phyloP scores from a whole-genome alignment of 1,139 yeast species.

The Yamadazyma epiphylla region DNA sequence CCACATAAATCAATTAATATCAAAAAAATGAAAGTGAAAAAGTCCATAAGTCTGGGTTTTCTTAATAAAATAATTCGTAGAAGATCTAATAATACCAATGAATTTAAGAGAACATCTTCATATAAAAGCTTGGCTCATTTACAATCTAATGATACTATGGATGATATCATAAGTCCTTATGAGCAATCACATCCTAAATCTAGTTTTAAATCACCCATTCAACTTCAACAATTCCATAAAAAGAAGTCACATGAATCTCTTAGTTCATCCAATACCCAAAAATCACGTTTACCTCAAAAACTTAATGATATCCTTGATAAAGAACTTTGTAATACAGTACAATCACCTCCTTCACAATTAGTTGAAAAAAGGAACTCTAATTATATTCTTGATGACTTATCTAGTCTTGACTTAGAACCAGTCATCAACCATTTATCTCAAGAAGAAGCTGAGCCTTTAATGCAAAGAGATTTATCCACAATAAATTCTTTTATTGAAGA shows the following conservation, averaged over 20 bases:
- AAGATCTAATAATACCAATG: too few species aligned
- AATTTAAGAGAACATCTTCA: too few species aligned
- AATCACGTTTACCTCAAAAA: neutral
- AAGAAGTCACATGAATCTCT: neutral
- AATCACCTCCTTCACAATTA: neutral
- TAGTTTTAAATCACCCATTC: neutral
- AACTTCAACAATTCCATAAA: slow-evolving; percentile 2
- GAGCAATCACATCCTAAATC: too few species aligned
- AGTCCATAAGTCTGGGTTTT: slow-evolving; percentile 6
- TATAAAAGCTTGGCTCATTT: neutral
- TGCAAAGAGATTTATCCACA: neutral
- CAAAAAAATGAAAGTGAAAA: slow-evolving; percentile 1
- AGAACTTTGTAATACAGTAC: neutral
- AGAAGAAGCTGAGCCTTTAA: slow-evolving; percentile 3
- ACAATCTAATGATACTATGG: slow-evolving; percentile 2
- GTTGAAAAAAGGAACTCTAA: slow-evolving; percentile 1
- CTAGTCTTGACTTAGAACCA: slow-evolving; percentile 3
- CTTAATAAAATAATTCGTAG: slow-evolving; percentile 4
- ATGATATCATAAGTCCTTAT: slow-evolving; percentile 5
- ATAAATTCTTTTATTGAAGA: neutral
- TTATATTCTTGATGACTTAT: slow-evolving; percentile 5
- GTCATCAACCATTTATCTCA: neutral
- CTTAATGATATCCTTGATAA: neutral
- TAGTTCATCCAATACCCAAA: neutral
- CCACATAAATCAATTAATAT: neutral